Evolutionary conservation across 176 grass and related monocot genomes (phyloP), one percentile per base, ranked within the genome.

Genomic region (Pharus latifolius): DNA sequence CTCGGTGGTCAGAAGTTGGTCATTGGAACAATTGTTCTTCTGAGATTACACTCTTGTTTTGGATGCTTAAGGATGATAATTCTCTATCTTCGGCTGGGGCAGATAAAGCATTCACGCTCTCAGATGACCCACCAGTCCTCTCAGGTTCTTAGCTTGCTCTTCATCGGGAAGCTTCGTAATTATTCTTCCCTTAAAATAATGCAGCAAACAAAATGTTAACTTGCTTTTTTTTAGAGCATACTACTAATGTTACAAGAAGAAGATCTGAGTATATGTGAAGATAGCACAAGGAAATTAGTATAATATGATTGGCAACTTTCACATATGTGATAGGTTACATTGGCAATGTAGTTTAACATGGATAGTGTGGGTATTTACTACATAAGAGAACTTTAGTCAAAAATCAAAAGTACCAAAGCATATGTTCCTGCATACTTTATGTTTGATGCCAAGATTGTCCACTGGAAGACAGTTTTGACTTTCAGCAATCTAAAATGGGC

Each of bases 151-250:
- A 60, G 33, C 5, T 72, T 82, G 49, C 50, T 82, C 70, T 46
- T 77, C 54, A 5, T 72, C 0, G 54, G 78, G 12, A 72, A 65
- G 62, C 73, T 78, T 56, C 76, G 85, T 55, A 88, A 59, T 53
- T 85, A 56, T 41, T 61, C 76, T 62, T 76, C 74, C 67, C 85
- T 92, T 69, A 74, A 68, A 75, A 61, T 3, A n/a, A 64, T 34
- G 10, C 32, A 61, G 10, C 15, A 19, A 30, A 3, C 41, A n/a
- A 38, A 38, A 9, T 38, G 35, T 4, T 38, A 19, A 30, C 40
- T 47, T 44, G 3, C 32, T 17, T 47, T 41, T 38, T 9, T 38
- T 4, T 5, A 38, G 9, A 38, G n/a, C n/a, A n/a, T n/a, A n/a
- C n/a, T n/a, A n/a, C 50, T 51, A 79, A 43, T 49, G 24, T 40